Conservation (phyloP, 805 yeast species). For the Ogataea minuta region DNA sequence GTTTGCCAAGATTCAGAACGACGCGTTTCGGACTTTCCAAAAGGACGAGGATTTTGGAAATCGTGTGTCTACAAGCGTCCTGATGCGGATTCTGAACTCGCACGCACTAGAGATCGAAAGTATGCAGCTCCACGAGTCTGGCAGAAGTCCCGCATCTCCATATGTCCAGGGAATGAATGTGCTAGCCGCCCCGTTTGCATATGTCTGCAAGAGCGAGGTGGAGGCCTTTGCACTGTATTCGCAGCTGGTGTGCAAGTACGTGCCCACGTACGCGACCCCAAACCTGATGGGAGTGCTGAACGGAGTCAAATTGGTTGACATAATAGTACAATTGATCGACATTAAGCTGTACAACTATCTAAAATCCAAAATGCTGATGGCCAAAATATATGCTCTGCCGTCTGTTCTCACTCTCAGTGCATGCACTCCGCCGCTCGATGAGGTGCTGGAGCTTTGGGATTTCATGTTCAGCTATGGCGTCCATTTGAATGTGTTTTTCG, state of each 20-base stretch:
- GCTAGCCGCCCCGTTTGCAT: slow-evolving; percentile 78
- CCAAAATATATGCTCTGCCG: slow-evolving; percentile 85
- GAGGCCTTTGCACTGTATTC: slow-evolving; percentile 77
- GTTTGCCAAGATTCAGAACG: slow-evolving; percentile 73
- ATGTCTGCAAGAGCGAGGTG: slow-evolving; percentile 74
- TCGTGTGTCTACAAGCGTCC: slow-evolving; percentile 65
- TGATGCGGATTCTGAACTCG: slow-evolving; percentile 70
- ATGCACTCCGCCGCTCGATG: slow-evolving; percentile 79
- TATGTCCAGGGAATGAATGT: slow-evolving; percentile 96
- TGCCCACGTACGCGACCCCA: slow-evolving; percentile 77
- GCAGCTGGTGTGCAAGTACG: slow-evolving; percentile 55
- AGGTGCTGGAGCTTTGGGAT: slow-evolving; percentile 83
- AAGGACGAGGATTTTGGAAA: slow-evolving; percentile 64
- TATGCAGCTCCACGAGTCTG: slow-evolving; percentile 7
- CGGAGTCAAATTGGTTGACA: slow-evolving; percentile 71
- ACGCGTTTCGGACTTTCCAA: slow-evolving; percentile 80
- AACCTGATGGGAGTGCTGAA: slow-evolving; percentile 79
- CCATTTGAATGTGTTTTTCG: slow-evolving; percentile 79
- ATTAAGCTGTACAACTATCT: slow-evolving; percentile 61
- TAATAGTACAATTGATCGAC: slow-evolving; percentile 68
- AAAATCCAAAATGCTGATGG: slow-evolving; percentile 64
- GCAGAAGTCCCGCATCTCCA: slow-evolving; percentile 32
- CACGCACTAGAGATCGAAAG: slow-evolving; percentile 50
- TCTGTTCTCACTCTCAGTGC: slow-evolving; percentile 82
- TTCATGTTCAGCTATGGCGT: slow-evolving; percentile 87